These are phyloP conservation scores for Amphirosellinia nigrospora DNA, from an alignment of 495 filamentous ascomycete species.

Conservation along the genomic window DNA sequence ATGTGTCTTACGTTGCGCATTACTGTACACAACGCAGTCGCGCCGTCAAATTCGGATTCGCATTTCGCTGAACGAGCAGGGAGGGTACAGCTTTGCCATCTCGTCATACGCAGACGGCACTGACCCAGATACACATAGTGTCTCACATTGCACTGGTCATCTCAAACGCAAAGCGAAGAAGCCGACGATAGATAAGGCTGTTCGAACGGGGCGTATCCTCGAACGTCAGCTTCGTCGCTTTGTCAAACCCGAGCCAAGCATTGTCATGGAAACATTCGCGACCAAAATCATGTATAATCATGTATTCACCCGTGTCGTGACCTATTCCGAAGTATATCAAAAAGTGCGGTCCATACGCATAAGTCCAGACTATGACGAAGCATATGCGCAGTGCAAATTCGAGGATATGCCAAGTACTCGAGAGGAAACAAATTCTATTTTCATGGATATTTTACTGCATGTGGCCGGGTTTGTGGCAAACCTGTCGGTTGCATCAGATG, in stretches of 20 bases:
- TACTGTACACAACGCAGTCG: slow-evolving; percentile 19
- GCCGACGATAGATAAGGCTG: neutral
- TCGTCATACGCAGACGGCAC: neutral
- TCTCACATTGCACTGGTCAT: neutral
- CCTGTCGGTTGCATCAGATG: slow-evolving; percentile 7
- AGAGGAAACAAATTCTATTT: slow-evolving; percentile 9
- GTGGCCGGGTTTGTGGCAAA: slow-evolving; percentile 23
- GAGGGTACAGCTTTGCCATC: neutral
- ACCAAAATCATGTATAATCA: slow-evolving; percentile 20
- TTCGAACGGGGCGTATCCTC: neutral
- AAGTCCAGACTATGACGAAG: slow-evolving; percentile 21
- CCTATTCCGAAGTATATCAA: slow-evolving; percentile 21
- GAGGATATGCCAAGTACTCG: neutral
- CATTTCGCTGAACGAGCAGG: neutral
- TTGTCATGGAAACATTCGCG: slow-evolving; percentile 17
- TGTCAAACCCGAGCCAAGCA: slow-evolving; percentile 5
- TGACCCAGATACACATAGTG: neutral
- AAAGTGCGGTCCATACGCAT: slow-evolving; percentile 21
- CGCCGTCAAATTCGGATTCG: neutral
- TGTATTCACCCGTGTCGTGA: slow-evolving; percentile 19
- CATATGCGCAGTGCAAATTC: slow-evolving; percentile 22
- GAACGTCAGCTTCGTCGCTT: slow-evolving; percentile 15
- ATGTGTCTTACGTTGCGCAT: slow-evolving; percentile 17
- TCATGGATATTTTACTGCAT: slow-evolving; percentile 21
- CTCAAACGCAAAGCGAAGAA: slow-evolving; percentile 2